Base-by-base conservation (phyloP, 2,329 filamentous ascomycete genomes). In the Epichloe gansuensis region DNA sequence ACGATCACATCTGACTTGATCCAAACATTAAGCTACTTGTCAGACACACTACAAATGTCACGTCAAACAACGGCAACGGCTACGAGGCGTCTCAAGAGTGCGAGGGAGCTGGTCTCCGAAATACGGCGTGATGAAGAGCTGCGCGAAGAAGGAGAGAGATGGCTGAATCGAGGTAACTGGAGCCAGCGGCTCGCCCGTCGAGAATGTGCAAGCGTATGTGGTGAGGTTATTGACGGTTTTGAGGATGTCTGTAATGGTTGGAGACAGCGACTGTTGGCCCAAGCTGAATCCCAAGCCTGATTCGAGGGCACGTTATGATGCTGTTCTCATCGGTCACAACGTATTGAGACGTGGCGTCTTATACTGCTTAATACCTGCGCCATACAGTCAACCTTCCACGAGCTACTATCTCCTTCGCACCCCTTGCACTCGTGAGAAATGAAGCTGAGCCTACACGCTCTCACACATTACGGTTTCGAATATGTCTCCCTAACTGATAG, bases 1-100 rank as follows among this genome's bases (percentile, higher is more conserved):
- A 74, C 78, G 6, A 74, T 87, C 56, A 90, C 86, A 0, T 73
- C 79, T 27, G 85, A 89, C 55, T 72, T 91, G 31, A 80, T 91
- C 8, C 80, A 88, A 61, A 87, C 88, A 6, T 78, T 98, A 46
- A 89, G 88, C 59, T 85, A 89, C 58, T 75, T 98, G 4, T 89
- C 87, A 6, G 93, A 98, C 65, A 90, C 88, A 3, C 75, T 98
- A 36, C 91, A 97, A 68, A 95, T 97, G 84, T 89, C 86, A 35
- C 83, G 89, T 12, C 91, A 97, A 68, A 86, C 87, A 1, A 93
- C 88, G 0, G 85, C 82, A 3, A 85, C 85, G 9, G 93, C 91
- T 2, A 83, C 85, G 2, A 76, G 93, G 51, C 80, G 89, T 44
- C 72, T 98, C 49, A 84, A 85, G 59, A 87, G 82, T 38, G 89